phyloP scores from a whole-genome alignment of 2,329 filamentous ascomycete species.

The Ophiognomonia clavigignenti-juglandacearum region DNA sequence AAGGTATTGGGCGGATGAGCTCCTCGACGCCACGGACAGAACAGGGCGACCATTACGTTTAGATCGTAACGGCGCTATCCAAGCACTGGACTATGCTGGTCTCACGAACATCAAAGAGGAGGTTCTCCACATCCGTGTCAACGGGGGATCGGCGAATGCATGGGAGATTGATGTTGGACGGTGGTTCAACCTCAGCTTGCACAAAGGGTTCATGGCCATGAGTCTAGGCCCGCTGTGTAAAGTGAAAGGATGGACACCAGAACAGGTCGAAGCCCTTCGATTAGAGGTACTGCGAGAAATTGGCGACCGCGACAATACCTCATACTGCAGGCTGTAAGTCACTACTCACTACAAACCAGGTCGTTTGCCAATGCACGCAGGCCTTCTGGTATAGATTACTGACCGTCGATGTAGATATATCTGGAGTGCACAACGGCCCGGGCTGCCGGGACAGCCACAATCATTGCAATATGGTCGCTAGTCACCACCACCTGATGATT shows the following conservation, averaged over 20 bases:
- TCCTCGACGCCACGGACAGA: constrained; percentile 63
- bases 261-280: constrained; percentile 60
- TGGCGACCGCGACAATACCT: constrained; percentile 61
- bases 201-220: constrained; percentile 67
- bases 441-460: constrained; percentile 11
- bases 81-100: constrained; percentile 62
- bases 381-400: too few relatives aligned
- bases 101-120: constrained; percentile 76
- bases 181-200: constrained; percentile 80
- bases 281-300: constrained; percentile 63
- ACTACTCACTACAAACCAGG: neutral
- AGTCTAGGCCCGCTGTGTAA: constrained; percentile 69
- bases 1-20: constrained; percentile 62
- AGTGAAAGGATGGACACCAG: constrained; percentile 53
- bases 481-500: too few relatives aligned
- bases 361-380: too few relatives aligned
- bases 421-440: constrained; percentile 26
- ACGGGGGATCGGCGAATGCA: constrained; percentile 63
- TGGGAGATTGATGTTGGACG: constrained; percentile 64
- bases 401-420: constrained; percentile 24
- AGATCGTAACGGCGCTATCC: constrained; percentile 45
- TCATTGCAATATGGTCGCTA: neutral
- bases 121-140: constrained; percentile 65
- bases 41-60: constrained; percentile 62
- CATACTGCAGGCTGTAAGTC: constrained; percentile 74